Evolutionary conservation across 2,329 filamentous ascomycete genomes (phyloP).

Genomic region (Rachicladosporium sp.): DNA sequence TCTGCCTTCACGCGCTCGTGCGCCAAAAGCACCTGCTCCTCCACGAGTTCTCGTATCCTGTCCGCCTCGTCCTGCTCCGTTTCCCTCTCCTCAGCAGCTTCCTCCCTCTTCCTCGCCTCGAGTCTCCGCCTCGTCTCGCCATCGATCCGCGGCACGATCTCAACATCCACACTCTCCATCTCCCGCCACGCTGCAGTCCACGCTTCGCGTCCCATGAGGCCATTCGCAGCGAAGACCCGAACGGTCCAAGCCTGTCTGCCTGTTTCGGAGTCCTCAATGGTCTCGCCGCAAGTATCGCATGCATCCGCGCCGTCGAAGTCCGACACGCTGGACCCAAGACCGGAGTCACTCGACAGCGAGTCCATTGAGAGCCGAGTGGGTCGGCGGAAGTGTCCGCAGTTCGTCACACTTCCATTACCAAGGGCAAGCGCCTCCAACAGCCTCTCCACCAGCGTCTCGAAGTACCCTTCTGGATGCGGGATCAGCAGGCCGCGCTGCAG

Average conservation of each 20-base stretch:
- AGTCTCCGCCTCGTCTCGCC: slow-evolving; percentile 47
- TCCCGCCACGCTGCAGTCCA: slow-evolving; percentile 93
- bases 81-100: slow-evolving; percentile 24
- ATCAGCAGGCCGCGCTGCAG: slow-evolving; percentile 62
- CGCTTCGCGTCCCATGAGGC: slow-evolving; percentile 78
- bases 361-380: slow-evolving; percentile 42
- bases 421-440: slow-evolving; percentile 64
- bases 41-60: slow-evolving; percentile 8
- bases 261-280: slow-evolving; percentile 24
- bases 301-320: slow-evolving; percentile 9
- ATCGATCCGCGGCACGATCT: slow-evolving; percentile 65
- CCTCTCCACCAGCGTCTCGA: slow-evolving; percentile 66
- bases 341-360: slow-evolving; percentile 25
- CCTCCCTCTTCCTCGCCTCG: slow-evolving; percentile 34
- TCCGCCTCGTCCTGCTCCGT: slow-evolving; percentile 23
- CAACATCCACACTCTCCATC: slow-evolving; percentile 97
- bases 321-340: slow-evolving; percentile 15
- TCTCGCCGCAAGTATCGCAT: slow-evolving; percentile 24
- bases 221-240: slow-evolving; percentile 89
- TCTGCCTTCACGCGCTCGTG: slow-evolving; percentile 3
- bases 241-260: slow-evolving; percentile 55
- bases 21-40: slow-evolving; percentile 12
- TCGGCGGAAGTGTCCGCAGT: slow-evolving; percentile 61
- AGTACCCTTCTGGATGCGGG: slow-evolving; percentile 67
- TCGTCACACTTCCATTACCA: slow-evolving; percentile 55